A percentile compares a stretch with the other conserved stretches of the same genome.
Conservation (phyloP, 1,284 basidiomycete genomes). For the Naganishia cerealis region DNA sequence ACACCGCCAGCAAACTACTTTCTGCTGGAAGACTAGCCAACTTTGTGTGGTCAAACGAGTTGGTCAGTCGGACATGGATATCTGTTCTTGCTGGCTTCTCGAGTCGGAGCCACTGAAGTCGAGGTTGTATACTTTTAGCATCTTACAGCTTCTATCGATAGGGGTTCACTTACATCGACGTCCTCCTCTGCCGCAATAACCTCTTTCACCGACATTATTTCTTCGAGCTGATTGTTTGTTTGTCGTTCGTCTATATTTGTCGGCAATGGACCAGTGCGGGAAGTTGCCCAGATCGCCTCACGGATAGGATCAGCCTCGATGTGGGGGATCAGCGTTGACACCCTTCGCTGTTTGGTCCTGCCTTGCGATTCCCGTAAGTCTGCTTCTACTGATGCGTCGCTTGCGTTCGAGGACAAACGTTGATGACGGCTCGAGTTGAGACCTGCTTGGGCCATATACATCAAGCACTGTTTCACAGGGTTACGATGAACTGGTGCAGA, state of each 20-base stretch:
- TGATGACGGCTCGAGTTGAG: conserved; percentile 12
- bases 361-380: conserved; percentile 3
- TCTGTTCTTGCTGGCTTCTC: conserved; percentile 50
- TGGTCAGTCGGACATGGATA: conserved; percentile 49
- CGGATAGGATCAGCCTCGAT: conserved; percentile 18
- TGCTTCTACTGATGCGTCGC: conserved; percentile 8
- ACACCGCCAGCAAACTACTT: conserved; percentile 53
- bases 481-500: neutral
- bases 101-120: conserved; percentile 51
- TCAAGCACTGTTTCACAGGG: neutral
- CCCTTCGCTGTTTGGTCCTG: conserved; percentile 7
- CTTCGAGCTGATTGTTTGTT: neutral
- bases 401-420: conserved; percentile 21
- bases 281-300: conserved; percentile 17
- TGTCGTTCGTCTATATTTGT: neutral
- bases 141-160: no score
- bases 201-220: conserved; percentile 8
- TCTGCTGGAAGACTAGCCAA: conserved; percentile 48
- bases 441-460: conserved; percentile 23
- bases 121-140: neutral
- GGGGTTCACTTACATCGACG: conserved; percentile 16
- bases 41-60: conserved; percentile 39
- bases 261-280: neutral
- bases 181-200: conserved; percentile 27
- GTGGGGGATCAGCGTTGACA: conserved; percentile 3